Percentiles rank a stretch among this genome's conserved stretches.
Evolutionary conservation across 2,329 filamentous ascomycete species (phyloP).

Genomic region (Trichothecium roseum): DNA sequence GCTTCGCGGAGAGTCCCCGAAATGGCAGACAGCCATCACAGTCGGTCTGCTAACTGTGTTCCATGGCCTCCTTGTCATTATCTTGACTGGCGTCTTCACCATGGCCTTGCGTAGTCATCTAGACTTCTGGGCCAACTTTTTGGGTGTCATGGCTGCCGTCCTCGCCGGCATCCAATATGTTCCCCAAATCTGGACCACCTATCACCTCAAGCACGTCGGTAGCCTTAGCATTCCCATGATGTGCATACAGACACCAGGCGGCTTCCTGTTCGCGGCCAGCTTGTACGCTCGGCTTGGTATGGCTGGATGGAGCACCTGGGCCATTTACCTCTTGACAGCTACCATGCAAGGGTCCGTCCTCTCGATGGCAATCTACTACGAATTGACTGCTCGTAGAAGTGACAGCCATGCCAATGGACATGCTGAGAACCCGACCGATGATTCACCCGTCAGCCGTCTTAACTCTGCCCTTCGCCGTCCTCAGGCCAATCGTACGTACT

Average conservation of each 20-base stretch:
- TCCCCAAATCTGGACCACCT: conserved; percentile 91
- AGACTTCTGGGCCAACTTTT: conserved; percentile 70
- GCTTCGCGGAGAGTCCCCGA: conserved; percentile 43
- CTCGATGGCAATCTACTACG: conserved; percentile 69
- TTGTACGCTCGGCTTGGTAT: conserved; percentile 69
- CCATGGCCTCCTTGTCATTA: conserved; percentile 62
- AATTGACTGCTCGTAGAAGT: conserved; percentile 35
- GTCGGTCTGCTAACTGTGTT: conserved; percentile 64
- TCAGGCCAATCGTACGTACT: conserved; percentile 31
- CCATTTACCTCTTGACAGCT: conserved; percentile 80
- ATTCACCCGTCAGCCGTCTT: conserved; percentile 15
- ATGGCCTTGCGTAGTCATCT: conserved; percentile 53
- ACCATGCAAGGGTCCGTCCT: conserved; percentile 74
- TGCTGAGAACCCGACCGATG: conserved; percentile 13
- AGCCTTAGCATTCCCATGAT: conserved; percentile 96
- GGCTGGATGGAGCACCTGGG: conserved; percentile 92
- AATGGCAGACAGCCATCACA: conserved; percentile 67
- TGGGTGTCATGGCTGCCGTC: conserved; percentile 68
- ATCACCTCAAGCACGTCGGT: conserved; percentile 71
- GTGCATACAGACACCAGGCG: conserved; percentile 93
- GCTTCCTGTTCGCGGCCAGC: conserved; percentile 80
- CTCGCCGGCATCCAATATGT: conserved; percentile 86
- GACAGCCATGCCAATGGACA: conserved; percentile 12
- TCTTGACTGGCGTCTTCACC: conserved; percentile 59
- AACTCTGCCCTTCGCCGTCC: conserved; percentile 19